A percentile compares a stretch with the other conserved stretches of the same genome.
Evolutionary conservation across 257 asterid genomes (phyloP).

Genomic region (Prunella vulgaris): DNA sequence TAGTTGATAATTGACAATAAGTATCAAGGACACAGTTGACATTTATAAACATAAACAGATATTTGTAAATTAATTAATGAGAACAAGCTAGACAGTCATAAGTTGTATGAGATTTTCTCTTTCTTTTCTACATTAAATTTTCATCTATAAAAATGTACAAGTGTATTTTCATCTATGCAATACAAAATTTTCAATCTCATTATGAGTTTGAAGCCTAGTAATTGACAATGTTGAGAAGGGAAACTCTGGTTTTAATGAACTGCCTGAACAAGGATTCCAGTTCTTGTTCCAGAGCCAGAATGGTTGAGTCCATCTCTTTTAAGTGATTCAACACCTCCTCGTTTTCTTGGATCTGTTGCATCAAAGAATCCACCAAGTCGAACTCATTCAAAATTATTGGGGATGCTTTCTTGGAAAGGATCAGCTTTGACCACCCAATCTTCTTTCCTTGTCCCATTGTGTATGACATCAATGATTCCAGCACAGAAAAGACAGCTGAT

Average conservation of each 20-base stretch:
- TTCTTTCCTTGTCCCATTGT: slow-evolving; percentile 15
- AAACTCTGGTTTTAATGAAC: slow-evolving; percentile 38
- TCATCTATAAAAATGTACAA: not conserved
- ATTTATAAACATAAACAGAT: no score
- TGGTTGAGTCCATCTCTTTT: slow-evolving; percentile 28
- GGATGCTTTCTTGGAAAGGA: slow-evolving; percentile 15
- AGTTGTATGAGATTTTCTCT: no score
- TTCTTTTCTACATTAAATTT: no score
- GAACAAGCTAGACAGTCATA: no score
- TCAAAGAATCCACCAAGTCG: slow-evolving; percentile 9
- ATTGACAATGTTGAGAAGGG: slow-evolving; percentile 35
- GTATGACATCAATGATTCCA: slow-evolving; percentile 28
- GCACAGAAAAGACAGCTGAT: slow-evolving; percentile 15
- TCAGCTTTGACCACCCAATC: slow-evolving; percentile 26
- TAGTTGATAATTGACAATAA: no score
- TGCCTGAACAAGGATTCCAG: slow-evolving; percentile 30
- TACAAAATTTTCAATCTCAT: not conserved
- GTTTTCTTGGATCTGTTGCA: slow-evolving; percentile 11
- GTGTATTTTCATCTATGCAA: not conserved
- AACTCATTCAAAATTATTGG: not conserved
- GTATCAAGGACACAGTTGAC: no score
- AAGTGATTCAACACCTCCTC: slow-evolving; percentile 22
- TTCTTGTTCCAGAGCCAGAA: slow-evolving; percentile 29
- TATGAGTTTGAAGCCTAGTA: no score
- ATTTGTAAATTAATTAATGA: no score